Base-by-base conservation (phyloP, 495 filamentous ascomycete genomes). In the Penicillium longicatenatum region DNA sequence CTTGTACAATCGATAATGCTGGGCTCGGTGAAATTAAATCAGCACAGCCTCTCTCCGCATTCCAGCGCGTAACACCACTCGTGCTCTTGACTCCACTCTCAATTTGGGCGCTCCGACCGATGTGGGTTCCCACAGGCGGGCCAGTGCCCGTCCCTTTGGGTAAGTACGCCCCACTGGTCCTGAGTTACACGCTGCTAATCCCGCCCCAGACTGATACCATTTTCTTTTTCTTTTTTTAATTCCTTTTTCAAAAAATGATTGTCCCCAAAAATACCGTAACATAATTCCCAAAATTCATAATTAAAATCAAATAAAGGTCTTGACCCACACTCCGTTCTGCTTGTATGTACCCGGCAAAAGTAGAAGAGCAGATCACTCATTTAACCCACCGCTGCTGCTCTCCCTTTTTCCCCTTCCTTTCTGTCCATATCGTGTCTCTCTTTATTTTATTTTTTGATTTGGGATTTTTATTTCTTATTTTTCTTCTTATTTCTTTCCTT, bases 291-390 rank as follows among this genome's bases (percentile, higher is more conserved):
- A 67, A 17, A 39, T 39, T 6, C 31, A 54, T 33, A 44, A 43
- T 26, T 44, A 19, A 39, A 65, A 69, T 64, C 69, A 20, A 33
- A 20, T 21, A 67, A 67, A 60, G 66, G 65, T 68, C 65, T 68
- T 60, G 65, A 75, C 66, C 48, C 72, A 76, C 72, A 76, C 70
- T 62, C 66, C 31, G 68, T 22, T 48, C 8, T 31, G 12, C 24
- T 48, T 17, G 11, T 39, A 54, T 64, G 64, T 48, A 63, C 65
- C 58, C 69, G 65, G 68, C 68, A 62, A 24, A 19, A 45, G 68
- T 72, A 72, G 66, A 67, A 69, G 71, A 62, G 74, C 70, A 77
- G 75, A 77, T 77, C 75, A 75, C 61, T 70, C 67, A 66, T 77
- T 72, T 76, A 75, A 75, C 73, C 72, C 73, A 77, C 70, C 63